Evolutionary conservation across 2,329 filamentous ascomycete species (phyloP).

Genomic region (Ceratocystis albifundus): DNA sequence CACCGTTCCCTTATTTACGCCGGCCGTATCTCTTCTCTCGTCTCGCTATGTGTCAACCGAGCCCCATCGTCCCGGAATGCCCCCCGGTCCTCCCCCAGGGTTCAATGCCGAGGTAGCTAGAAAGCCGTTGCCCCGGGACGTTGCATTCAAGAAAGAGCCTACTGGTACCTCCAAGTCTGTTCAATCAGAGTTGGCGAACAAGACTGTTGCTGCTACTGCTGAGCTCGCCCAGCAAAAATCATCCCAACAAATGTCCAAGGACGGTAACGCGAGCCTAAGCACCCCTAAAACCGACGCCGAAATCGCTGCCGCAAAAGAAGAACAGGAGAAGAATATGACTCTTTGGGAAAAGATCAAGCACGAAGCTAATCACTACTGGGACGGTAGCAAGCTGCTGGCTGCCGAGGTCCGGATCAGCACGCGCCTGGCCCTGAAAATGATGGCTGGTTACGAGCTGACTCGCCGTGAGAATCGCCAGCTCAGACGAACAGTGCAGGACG

Average conservation of each 20-base stretch:
- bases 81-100: conserved; percentile 59
- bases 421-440: conserved; percentile 89
- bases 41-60: conserved; percentile 48
- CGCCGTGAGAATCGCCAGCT: conserved; percentile 88
- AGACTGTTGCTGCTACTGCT: conserved; percentile 24
- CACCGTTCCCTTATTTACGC: conserved; percentile 30
- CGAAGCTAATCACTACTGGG: conserved; percentile 91
- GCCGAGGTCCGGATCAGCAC: conserved; percentile 90
- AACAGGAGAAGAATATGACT: conserved; percentile 76
- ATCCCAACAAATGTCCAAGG: conserved; percentile 25
- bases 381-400: conserved; percentile 87
- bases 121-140: conserved; percentile 57
- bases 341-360: conserved; percentile 89
- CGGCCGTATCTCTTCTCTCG: conserved; percentile 45
- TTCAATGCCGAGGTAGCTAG: conserved; percentile 86
- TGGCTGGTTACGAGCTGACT: conserved; percentile 90
- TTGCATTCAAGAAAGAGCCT: conserved; percentile 30
- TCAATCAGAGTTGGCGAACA: conserved; percentile 29
- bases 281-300: conserved; percentile 33
- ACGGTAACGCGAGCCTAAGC: conserved; percentile 29
- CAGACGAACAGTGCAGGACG: conserved; percentile 83
- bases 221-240: conserved; percentile 25
- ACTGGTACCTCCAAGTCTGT: conserved; percentile 14
- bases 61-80: conserved; percentile 41
- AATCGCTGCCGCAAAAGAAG: conserved; percentile 42